Base-by-base conservation (phyloP, 2,329 filamentous ascomycete species). In the Ceratocystis albifundus region DNA sequence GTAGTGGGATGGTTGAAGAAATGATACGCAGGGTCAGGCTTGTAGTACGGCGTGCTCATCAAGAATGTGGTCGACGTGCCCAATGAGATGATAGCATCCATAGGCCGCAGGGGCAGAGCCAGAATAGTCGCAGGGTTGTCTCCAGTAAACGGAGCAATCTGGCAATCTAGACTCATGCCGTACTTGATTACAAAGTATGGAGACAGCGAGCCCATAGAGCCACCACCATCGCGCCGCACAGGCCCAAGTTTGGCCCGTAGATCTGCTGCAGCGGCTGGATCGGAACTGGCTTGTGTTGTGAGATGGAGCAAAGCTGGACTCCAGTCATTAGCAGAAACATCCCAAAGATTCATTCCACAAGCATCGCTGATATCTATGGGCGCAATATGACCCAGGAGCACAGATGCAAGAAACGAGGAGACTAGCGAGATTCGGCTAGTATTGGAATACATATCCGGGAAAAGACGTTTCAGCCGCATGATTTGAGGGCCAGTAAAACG, bases 1-100 rank as follows among this genome's bases (percentile, higher is more conserved):
- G 90, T 96, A 57, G 91, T 94, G 1, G 94, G 94, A 76, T 97
- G 92, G 79, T 96, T 96, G 84, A 97, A 95, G 80, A 97, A 96
- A 79, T 99, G 94, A 73, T 96, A 96, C 5, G 88, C 84, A 2
- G 90, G 89, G 73, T 96, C 88, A 1, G 94, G 90, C 74, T 87
- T 87, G 81, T 96, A 97, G 71, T 84, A 82, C n/a, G 90, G 86
- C 3, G 94, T 97, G 72, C 89, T 91, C 93, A 97, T 97, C 68
- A 99, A 84, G 80, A 97, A 96, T 2, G 94, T 99, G 0, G 93
- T 96, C 36, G 89, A 95, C 0, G 94, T 99, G 68, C 94, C 94
- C 6, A 99, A 83, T 6, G 89, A 95, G 46, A 97, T 91, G 74
- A 97, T 96, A 69, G 92, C 93, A 73, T 97, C 94, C 45, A 90